These are phyloP conservation scores for Chalaropsis ovoidea DNA, from an alignment of 2,329 filamentous ascomycete species.

Conservation along the genomic window DNA sequence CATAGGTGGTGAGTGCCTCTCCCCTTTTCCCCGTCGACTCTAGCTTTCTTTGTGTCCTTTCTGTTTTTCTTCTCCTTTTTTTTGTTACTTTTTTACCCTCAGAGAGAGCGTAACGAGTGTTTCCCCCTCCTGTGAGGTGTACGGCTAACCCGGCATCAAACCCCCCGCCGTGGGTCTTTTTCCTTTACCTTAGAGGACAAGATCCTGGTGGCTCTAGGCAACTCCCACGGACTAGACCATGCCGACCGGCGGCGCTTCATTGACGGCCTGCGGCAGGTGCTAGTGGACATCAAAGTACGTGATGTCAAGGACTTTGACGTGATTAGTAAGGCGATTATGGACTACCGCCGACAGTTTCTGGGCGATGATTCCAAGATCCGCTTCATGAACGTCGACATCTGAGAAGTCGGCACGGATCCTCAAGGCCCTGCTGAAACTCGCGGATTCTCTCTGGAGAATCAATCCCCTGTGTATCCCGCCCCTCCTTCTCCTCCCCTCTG, in stretches of 20 bases:
- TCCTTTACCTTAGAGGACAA: conserved; percentile 49
- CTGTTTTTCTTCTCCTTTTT: background rate
- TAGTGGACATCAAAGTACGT: conserved; percentile 49
- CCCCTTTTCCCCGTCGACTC: conserved; percentile 11
- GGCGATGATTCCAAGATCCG: conserved; percentile 52
- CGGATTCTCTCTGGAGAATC: background rate
- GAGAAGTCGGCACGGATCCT: background rate
- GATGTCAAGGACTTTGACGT: conserved; percentile 55
- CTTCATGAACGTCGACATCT: conserved; percentile 22
- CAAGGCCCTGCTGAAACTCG: background rate
- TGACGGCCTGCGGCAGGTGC: conserved; percentile 50
- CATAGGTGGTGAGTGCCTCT: conserved; percentile 58
- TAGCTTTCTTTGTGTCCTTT: background rate
- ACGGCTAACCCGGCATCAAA: conserved; percentile 13
- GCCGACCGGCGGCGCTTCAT: conserved; percentile 54
- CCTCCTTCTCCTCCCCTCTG: too few species aligned
- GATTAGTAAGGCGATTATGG: conserved; percentile 57
- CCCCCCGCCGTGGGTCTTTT: background rate
- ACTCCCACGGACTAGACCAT: conserved; percentile 52
- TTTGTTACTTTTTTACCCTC: background rate
- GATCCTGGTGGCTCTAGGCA: conserved; percentile 62
- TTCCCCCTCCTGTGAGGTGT: conserved; percentile 16
- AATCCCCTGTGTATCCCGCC: background rate
- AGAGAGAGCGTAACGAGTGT: conserved; percentile 14
- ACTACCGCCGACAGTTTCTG: conserved; percentile 55